Percentiles rank a stretch among this genome's conserved stretches.
These are phyloP conservation scores for Omphalotus guepiniiformis DNA, from an alignment of 768 basidiomycete species.

Conservation along the genomic window DNA sequence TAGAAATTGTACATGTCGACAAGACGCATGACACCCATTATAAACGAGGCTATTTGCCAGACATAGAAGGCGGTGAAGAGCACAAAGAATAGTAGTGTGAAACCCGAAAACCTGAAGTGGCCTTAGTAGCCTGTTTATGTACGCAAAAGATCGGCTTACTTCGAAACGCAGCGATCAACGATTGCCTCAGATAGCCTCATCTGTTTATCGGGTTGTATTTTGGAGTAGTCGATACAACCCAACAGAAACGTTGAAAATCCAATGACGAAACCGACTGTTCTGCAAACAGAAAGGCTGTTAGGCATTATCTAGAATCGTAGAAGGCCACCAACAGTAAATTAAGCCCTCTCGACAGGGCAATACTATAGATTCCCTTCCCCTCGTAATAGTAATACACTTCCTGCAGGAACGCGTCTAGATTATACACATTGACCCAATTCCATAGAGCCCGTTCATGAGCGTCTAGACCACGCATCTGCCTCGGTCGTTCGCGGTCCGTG, in stretches of 20 bases:
- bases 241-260: constrained; percentile 96
- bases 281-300: constrained; percentile 27
- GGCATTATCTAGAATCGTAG: constrained; percentile 11
- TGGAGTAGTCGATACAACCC: constrained; percentile 91
- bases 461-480: constrained; percentile 67
- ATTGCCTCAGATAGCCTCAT: constrained; percentile 77
- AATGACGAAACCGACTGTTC: constrained; percentile 97
- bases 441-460: constrained; percentile 90
- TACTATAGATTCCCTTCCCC: constrained; percentile 95
- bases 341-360: constrained; percentile 84
- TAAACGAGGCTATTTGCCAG: constrained; percentile 84
- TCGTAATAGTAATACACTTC: constrained; percentile 96
- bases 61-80: constrained; percentile 84
- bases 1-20: constrained; percentile 96
- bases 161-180: constrained; percentile 77
- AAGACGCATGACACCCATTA: constrained; percentile 69
- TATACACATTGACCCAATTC: constrained; percentile 99
- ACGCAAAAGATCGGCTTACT: constrained; percentile 43
- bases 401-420: constrained; percentile 92
- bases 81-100: constrained; percentile 79
- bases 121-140: constrained; percentile 3
- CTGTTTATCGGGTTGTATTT: constrained; percentile 61
- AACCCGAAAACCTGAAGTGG: constrained; percentile 67
- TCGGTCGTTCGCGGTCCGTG: constrained; percentile 17
- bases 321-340: constrained; percentile 80